Evolutionary conservation across 73 alveolate genomes (phyloP), one percentile per base, ranked within the genome.

Genomic region (Paramecium sonneborni): DNA sequence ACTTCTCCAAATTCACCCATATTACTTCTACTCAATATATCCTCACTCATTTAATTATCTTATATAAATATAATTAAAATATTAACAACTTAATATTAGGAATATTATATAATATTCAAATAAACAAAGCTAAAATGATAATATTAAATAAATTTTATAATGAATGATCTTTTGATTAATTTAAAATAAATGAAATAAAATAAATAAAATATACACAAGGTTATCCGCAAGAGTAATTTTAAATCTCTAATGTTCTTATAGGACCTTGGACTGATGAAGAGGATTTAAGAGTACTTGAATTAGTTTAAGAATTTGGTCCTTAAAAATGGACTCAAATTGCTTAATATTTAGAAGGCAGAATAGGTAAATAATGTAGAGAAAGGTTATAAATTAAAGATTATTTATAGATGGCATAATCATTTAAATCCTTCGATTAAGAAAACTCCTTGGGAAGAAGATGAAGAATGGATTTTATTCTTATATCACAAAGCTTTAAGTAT

Each of bases 331-430:
- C 96, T 44, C 88, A 93, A 76, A 94, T 97, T 52, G 95, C 99
- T 6, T 89, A 93, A 85, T 92, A 93, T 38, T 90, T 97, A 89
- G 96, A 97, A 1, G 98, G 97, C 58, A 72, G 99, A 56, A 96
- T 90, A 46, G 93, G 94, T 44, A 76, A 70, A 57, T 35, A 90
- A 46, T 76, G 93, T 85, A 37, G 93, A 44, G 90, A 79, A 79
- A 38, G 87, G 87, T 95, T 23, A 96, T 18, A 96, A 7, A 92
- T 95, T 74, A 86, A 95, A 56, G 93, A 95, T 58, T 44, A 26
- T 96, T 48, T 97, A 95, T 79, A 94, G 99, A 88, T 97, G 99
- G 99, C 99, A 97, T 88, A 97, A 97, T 85, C 99, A 98, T 76
- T 92, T 98, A 34, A 98, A 98, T 88, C 99, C 99, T 20, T 93